phyloP scores from a whole-genome alignment of 768 basidiomycete species.

The Boletus vinaceobasis region DNA sequence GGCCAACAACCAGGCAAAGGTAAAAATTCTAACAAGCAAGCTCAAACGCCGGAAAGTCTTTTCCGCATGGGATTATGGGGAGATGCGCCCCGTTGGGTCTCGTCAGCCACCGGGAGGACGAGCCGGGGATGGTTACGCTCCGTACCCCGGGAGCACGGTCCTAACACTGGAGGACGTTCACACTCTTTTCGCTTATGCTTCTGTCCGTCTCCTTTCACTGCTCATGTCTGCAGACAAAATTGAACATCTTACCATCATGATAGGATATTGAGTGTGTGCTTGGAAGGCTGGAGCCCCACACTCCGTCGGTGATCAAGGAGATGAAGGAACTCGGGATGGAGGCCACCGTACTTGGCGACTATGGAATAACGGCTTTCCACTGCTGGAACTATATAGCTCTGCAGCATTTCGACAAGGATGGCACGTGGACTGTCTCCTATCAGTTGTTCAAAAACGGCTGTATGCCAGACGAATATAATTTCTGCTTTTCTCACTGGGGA shows the following conservation, averaged over 20 bases:
- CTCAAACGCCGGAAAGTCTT: neutral
- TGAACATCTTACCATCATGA: neutral
- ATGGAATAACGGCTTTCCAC: constrained; percentile 2
- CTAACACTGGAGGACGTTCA: neutral
- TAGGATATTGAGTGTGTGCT: constrained; percentile 2
- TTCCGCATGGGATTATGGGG: neutral
- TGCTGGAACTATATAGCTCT: constrained; percentile 13
- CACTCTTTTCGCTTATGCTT: neutral
- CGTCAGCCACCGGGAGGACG: neutral
- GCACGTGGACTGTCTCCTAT: constrained; percentile 1
- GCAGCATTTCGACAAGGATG: constrained; percentile 1
- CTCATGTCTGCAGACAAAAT: neutral
- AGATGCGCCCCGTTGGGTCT: neutral
- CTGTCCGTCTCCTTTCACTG: neutral
- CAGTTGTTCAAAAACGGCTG: constrained; percentile 6
- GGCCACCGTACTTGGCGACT: neutral
- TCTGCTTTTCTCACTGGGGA: constrained; percentile 1
- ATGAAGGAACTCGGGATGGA: neutral
- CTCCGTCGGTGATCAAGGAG: neutral
- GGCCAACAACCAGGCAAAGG: neutral
- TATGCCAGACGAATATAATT: neutral
- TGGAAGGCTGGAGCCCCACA: neutral
- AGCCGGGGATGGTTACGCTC: neutral
- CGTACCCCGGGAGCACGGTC: neutral
- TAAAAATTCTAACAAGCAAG: neutral